Evolutionary conservation across 441 rosid genomes (phyloP), one percentile per base, ranked within the genome.

Genomic region (Euphorbia celastroides): DNA sequence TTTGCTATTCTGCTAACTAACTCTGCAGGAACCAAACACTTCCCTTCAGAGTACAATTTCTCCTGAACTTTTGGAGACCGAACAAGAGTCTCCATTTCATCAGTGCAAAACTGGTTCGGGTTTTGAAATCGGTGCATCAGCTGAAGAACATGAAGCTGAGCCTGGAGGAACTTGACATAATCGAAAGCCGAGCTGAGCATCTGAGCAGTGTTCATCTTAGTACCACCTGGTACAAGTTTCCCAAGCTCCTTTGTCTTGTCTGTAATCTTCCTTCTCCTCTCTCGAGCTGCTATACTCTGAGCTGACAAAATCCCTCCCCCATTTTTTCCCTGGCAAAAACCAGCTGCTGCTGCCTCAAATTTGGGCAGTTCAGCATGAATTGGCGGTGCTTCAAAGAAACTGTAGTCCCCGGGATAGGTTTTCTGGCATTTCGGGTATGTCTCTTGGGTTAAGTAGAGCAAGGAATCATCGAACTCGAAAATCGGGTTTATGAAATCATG

Each of bases 161-260:
- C 85, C 74, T 86, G 86, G 74, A 93, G 63, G 73, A 80, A 90
- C 82, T 80, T 86, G 75, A 93, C 87, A 23, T 88, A 93, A 31
- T 82, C 84, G 50, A 70, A 81, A 26, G 95, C 55, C 10, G 55
- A 50, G 3, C 25, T 0, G 26, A 92, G 78, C 97, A 92, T 92
- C 59, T 90, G 88, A 7, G 95, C 97, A 0, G 98, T 92, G 78
- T 89, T 89, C 87, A 84, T 85, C 75, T 84, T 92, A 13, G 70
- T 75, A 22, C 93, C 89, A 5, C 96, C 96, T 50, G 55, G 55
- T 5, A 50, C 20, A n/a, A 50, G 22, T 7, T 50, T 50, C 20
- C 55, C 55, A 50, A 50, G 55, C 55, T 50, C 55, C 25, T 72
- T 89, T 6, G 95, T 92, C 83, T 83, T 90, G 75, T 84, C 87